Conservation (phyloP, 2,329 filamentous ascomycete genomes). For the Venturia aucupariae region DNA sequence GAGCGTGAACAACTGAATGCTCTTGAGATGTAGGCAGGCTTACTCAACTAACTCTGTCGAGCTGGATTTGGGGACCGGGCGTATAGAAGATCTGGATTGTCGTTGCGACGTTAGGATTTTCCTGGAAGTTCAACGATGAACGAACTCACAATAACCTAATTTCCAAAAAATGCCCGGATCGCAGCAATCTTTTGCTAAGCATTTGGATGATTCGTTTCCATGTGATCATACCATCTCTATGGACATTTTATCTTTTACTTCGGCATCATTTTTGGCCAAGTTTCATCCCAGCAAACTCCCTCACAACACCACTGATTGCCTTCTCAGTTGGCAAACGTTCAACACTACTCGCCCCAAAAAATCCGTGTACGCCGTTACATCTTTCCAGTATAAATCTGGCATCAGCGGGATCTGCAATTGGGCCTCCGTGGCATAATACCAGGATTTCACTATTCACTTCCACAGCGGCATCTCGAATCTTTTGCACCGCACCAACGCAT, state of each 20-base stretch:
- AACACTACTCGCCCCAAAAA: slow-evolving; percentile 63
- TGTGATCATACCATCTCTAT: background rate
- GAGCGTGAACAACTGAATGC: background rate
- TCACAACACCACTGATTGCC: slow-evolving; percentile 51
- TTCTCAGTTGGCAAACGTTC: slow-evolving; percentile 59
- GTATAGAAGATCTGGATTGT: too few relatives aligned
- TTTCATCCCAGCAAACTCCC: slow-evolving; percentile 40
- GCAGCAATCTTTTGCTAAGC: too few relatives aligned
- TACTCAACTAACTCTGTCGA: too few relatives aligned
- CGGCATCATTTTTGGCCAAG: background rate
- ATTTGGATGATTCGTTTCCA: too few relatives aligned
- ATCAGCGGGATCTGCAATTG: slow-evolving; percentile 55
- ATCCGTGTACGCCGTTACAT: slow-evolving; percentile 58
- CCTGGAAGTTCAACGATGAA: too few relatives aligned
- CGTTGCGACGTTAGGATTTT: too few relatives aligned
- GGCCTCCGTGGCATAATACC: slow-evolving; percentile 61
- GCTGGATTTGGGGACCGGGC: too few relatives aligned
- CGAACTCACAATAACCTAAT: too few relatives aligned
- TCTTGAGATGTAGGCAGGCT: too few relatives aligned
- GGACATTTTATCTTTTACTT: too few relatives aligned
- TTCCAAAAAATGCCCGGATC: too few relatives aligned
- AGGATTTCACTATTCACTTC: slow-evolving; percentile 50
- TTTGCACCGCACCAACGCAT: slow-evolving; percentile 52
- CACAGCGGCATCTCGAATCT: slow-evolving; percentile 52
- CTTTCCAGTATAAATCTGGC: slow-evolving; percentile 52